phyloP scores from a whole-genome alignment of 495 filamentous ascomycete genomes.

The Trichoderma gamsii region DNA sequence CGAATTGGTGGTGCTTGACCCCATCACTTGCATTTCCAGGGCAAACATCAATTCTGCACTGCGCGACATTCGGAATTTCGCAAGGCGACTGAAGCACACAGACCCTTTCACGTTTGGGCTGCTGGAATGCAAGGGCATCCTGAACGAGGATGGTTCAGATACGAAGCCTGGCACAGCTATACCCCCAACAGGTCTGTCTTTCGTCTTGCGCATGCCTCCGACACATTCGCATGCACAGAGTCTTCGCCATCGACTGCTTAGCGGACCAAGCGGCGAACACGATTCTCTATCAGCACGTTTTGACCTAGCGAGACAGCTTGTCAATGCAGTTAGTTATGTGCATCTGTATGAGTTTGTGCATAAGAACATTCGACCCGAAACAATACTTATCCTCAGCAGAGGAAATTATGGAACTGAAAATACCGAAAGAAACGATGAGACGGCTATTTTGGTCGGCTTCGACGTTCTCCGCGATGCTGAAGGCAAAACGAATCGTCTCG shows the following conservation, averaged over 20 bases:
- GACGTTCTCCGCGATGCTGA: conserved; percentile 40
- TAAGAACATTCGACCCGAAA: conserved; percentile 54
- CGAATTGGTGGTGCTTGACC: background rate
- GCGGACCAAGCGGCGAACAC: background rate
- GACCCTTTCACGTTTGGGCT: background rate
- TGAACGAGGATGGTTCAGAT: background rate
- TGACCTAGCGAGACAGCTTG: background rate
- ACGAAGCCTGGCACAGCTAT: background rate
- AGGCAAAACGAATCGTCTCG: conserved; percentile 31
- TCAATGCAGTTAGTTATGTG: conserved; percentile 37
- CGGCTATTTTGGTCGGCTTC: conserved; percentile 46
- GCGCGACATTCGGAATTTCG: background rate
- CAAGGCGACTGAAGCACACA: background rate
- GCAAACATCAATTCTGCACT: background rate
- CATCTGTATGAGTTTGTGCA: conserved; percentile 51
- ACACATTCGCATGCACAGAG: conserved; percentile 1
- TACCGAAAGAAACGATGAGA: background rate
- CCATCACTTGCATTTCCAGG: background rate
- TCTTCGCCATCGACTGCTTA: background rate
- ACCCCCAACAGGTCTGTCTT: background rate
- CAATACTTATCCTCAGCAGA: conserved; percentile 36
- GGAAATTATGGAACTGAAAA: background rate
- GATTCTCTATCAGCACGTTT: background rate
- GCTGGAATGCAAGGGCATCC: background rate
- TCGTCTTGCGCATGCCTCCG: background rate